phyloP scores from a whole-genome alignment of 148 eudicot genomes.

The Amaranthus hypochondriacus region DNA sequence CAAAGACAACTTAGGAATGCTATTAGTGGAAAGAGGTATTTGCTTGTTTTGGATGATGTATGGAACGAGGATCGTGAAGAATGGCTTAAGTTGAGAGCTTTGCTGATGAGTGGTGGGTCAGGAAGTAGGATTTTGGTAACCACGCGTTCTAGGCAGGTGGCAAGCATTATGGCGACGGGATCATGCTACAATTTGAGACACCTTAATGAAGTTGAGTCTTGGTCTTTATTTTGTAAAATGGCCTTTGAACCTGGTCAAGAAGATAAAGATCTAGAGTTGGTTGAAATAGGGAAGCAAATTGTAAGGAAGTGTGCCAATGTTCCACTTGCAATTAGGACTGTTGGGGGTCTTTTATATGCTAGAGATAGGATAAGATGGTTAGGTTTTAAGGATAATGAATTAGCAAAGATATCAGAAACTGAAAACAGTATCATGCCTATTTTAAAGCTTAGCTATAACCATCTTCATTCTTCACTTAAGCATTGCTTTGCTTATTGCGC shows the following conservation, averaged over 20 bases:
- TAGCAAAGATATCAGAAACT: not conserved
- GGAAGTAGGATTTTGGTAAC: constrained; percentile 24
- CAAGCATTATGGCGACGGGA: constrained; percentile 3
- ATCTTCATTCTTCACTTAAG: constrained; percentile 27
- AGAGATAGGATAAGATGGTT: constrained; percentile 14
- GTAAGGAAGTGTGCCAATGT: constrained; percentile 14
- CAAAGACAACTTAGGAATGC: not conserved
- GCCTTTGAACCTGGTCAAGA: constrained; percentile 11
- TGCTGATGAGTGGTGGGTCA: constrained; percentile 2
- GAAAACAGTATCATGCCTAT: constrained; percentile 5
- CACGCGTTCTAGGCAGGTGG: constrained; percentile 11
- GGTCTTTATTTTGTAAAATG: constrained; percentile 9
- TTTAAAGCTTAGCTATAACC: constrained; percentile 32
- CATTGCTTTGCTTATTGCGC: constrained; percentile 47
- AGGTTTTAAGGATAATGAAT: not conserved
- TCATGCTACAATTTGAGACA: not conserved
- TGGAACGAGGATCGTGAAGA: constrained; percentile 11
- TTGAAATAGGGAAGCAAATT: constrained; percentile 17
- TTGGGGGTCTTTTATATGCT: constrained; percentile 11
- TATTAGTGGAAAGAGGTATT: constrained; percentile 5
- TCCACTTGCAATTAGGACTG: constrained; percentile 14
- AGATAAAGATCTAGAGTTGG: not conserved
- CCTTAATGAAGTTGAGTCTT: constrained; percentile 13
- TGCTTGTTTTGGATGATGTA: constrained; percentile 28
- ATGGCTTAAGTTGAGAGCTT: constrained; percentile 22